Base-by-base conservation (phyloP, 2,329 filamentous ascomycete species). In the Fusarium nurragi region DNA sequence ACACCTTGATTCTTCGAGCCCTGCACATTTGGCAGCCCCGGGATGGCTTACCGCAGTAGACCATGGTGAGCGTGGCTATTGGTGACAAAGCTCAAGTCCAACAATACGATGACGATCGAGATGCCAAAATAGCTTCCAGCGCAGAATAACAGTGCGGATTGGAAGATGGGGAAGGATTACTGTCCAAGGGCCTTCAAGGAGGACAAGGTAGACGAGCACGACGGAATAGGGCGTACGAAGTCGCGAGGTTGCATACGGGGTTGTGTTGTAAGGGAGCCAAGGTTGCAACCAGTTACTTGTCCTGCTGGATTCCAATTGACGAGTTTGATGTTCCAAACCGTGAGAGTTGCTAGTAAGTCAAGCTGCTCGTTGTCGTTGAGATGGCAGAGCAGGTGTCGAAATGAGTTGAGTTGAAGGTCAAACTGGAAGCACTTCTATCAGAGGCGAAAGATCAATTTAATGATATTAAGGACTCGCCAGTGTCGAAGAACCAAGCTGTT, bases 11-110 rank as follows among this genome's bases (percentile, higher is more conserved):
- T 69, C 89, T 84, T 65, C 90, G 83, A 32, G 84, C 89, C 74
- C 89, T 85, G 75, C 90, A 92, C 85, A 89, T 91, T 78, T 90
- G 89, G 71, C 90, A 92, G 70, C 89, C 90, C 77, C 82, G 79
- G 1, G 87, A 89, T 71, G 88, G 86, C 77, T 88, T 88, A 38
- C 87, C 87, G 61, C 85, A 87, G 69, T 88, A 89, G 13, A 88
- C 87, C 87, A 89, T 89, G 65, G 58, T 77, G 75, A 56, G 22
- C 9, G 50, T 38, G 48, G 37, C 36, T 43, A 32, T 41, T 37
- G 28, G 38, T 37, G 43, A 32, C 38, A 5, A 38, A 34, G 26
- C n/a, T 47, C 23, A 41, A 25, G 41, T 13, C 26, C 10, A 41
- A 26, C n/a, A 38, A 37, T 28, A 22, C 18, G 41, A 47, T 43